phyloP scores from a whole-genome alignment of 2,329 filamentous ascomycete genomes.

The Cercospora berteroae region DNA sequence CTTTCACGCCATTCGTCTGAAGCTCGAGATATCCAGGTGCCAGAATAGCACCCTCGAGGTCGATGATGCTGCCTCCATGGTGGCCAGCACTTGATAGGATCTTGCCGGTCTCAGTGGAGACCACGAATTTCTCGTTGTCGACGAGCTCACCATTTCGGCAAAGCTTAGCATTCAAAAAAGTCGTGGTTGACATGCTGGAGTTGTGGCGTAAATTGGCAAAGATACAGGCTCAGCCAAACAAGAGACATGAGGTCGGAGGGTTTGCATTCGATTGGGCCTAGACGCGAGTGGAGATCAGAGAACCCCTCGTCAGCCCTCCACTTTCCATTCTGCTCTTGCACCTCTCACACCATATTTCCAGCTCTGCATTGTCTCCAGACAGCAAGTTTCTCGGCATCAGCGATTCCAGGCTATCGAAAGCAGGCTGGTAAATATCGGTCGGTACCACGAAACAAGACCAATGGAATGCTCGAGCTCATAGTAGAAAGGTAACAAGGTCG shows the following conservation, averaged over 20 bases:
- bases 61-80: slow-evolving; percentile 1
- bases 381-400: no score
- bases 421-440: no score
- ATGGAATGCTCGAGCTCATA: no score
- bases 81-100: not conserved
- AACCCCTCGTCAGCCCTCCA: not conserved
- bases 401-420: no score
- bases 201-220: not conserved
- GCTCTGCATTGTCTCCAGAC: no score
- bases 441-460: no score
- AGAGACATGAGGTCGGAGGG: not conserved
- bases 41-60: slow-evolving; percentile 14
- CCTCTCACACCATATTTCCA: no score
- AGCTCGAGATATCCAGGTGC: slow-evolving; percentile 55
- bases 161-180: not conserved
- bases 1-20: slow-evolving; percentile 55
- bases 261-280: not conserved
- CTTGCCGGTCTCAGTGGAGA: not conserved
- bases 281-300: not conserved
- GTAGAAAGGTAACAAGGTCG: no score
- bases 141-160: slow-evolving; percentile 3
- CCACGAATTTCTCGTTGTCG: not conserved
- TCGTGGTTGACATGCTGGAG: not conserved
- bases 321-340: no score
- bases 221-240: not conserved